Conservation (phyloP, 2,329 filamentous ascomycete genomes). For the Xylaria sp. region DNA sequence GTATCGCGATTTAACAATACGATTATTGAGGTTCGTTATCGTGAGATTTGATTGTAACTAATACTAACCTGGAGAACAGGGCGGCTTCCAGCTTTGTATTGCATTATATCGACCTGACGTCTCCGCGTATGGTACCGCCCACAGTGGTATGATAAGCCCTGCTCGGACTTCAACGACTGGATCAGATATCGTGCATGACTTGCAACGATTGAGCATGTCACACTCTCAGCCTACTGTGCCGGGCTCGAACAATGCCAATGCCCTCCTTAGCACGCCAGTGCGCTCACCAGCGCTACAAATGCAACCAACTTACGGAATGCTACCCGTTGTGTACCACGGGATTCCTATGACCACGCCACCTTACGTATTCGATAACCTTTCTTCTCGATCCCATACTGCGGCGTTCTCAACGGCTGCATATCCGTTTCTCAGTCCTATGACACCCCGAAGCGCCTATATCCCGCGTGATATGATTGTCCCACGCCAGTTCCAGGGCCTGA, state of each 20-base stretch:
- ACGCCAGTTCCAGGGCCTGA: conserved; percentile 52
- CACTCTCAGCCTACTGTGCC: conserved; percentile 43
- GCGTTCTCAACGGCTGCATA: conserved; percentile 47
- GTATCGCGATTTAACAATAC: conserved; percentile 55
- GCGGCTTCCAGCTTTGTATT: conserved; percentile 47
- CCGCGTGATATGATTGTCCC: conserved; percentile 56
- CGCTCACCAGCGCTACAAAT: conserved; percentile 45
- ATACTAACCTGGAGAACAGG: conserved; percentile 38
- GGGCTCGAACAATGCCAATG: conserved; percentile 38
- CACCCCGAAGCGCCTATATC: conserved; percentile 42
- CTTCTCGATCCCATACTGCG: conserved; percentile 46
- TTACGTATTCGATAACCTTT: conserved; percentile 52
- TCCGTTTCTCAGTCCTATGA: conserved; percentile 44
- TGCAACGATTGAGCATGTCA: conserved; percentile 47
- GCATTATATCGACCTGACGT: conserved; percentile 48
- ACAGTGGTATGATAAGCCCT: conserved; percentile 40
- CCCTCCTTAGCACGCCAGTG: conserved; percentile 44
- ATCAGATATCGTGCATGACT: conserved; percentile 43
- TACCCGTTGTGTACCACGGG: conserved; percentile 53
- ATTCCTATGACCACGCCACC: conserved; percentile 48
- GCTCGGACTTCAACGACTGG: conserved; percentile 39
- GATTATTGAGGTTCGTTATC: conserved; percentile 52
- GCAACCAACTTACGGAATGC: conserved; percentile 51
- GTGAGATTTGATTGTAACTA: neutral
- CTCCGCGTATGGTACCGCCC: conserved; percentile 38